Base-by-base conservation (phyloP, 1,284 basidiomycete genomes). In the Violaceomyces palustris region DNA sequence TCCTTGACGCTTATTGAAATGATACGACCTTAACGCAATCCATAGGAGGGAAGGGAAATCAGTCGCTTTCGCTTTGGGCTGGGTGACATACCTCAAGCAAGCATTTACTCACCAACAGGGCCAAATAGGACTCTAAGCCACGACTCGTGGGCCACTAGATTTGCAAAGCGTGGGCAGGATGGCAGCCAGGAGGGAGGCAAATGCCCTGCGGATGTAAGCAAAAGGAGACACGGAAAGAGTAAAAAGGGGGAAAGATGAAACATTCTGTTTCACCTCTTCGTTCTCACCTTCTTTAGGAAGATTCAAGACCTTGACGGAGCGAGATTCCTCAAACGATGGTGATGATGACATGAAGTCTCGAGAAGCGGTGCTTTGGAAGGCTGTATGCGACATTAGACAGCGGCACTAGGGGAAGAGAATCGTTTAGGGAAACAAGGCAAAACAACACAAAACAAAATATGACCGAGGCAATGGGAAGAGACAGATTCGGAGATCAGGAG, bases 81-180 rank as follows among this genome's bases (percentile, higher is more conserved):
- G n/a, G 14, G 24, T 10, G n/a, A 9, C 17, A 23, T 14, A 36
- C n/a, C 22, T 36, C 21, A 21, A 15, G 28, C 14, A 25, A 17
- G n/a, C 17, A 12, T 21, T 18, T 4, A 35, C 48, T 43, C 37
- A 51, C 49, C 44, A 21, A 52, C 24, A 23, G 45, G 19, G n/a
- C 35, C 39, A 25, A 53, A 42, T 24, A 53, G 24, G 18, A 42
- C 26, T 10, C 41, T 34, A 7, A 53, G 28, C 46, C 45, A 53
- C 23, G 25, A 19, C 25, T 53, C 50, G 21, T 46, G 47, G 12
- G 44, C 50, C 46, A 28, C 10, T 15, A 27, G 27, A n/a, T n/a
- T 14, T 17, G 29, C 6, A 17, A 5, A 31, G 29, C 29, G 29
- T n/a, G n/a, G 29, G n/a, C 6, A 17, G 29, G 6, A 6, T 14